Conservation (phyloP, 1,284 basidiomycete genomes). For the Apiotrichum veenhuisii region DNA sequence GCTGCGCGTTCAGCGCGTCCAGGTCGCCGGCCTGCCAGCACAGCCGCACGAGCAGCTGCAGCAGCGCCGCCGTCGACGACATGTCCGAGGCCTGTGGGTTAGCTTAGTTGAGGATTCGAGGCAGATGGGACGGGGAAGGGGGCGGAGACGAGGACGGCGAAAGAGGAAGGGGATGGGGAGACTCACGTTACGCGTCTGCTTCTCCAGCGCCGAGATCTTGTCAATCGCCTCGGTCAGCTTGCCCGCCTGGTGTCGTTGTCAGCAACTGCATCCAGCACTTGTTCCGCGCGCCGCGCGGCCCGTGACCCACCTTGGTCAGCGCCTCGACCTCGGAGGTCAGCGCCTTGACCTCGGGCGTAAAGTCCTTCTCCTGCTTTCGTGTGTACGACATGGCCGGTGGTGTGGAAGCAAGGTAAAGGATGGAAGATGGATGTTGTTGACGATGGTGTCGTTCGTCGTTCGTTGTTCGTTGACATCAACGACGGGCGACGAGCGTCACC, state of each 20-base stretch:
- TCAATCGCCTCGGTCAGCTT: conserved; percentile 82
- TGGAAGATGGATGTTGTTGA: background rate
- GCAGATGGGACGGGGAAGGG: no score
- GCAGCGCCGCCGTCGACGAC: conserved; percentile 79
- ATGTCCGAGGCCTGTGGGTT: conserved; percentile 78
- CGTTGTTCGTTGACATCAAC: background rate
- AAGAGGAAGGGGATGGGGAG: no score
- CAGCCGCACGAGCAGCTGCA: conserved; percentile 67
- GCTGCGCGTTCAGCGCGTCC: conserved; percentile 65
- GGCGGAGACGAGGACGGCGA: no score
- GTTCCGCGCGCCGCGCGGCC: conserved; percentile 13
- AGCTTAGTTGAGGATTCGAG: background rate
- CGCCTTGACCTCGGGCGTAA: conserved; percentile 53
- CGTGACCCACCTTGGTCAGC: conserved; percentile 48
- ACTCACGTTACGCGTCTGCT: conserved; percentile 92
- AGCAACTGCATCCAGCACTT: background rate
- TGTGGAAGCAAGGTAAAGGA: background rate
- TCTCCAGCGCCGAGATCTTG: conserved; percentile 83
- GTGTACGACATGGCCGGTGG: conserved; percentile 35
- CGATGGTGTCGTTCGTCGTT: background rate
- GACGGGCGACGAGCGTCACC: background rate
- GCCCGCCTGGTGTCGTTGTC: conserved; percentile 55
- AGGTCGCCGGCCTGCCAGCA: conserved; percentile 64
- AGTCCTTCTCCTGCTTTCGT: conserved; percentile 58
- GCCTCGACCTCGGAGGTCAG: conserved; percentile 52